Evolutionary conservation across 1,139 yeast genomes (phyloP), one percentile per base, ranked within the genome.

Genomic region (Sugiyamaella sp.): DNA sequence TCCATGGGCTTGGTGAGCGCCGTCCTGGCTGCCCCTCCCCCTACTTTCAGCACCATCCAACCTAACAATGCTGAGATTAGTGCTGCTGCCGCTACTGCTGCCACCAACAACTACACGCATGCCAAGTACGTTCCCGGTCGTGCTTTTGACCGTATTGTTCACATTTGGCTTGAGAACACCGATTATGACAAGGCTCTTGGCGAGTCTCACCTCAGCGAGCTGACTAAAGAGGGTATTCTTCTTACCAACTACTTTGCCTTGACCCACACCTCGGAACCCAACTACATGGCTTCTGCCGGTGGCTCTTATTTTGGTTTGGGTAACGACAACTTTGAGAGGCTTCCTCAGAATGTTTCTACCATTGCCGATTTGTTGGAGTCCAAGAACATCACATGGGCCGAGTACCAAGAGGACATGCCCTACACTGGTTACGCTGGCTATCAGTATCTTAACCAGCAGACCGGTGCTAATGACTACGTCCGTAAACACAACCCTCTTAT

Each of bases 241-340:
- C 68, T 78, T 60, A 70, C 70, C 64, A 78, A 78, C 71, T 77
- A 78, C 70, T 77, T 78, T 73, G 75, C 76, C 29, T 60, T 77
- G 35, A 75, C 80, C 44, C 80, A 77, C 61, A 80, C 81, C 48
- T 77, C 81, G 1, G 78, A 78, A 70, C 80, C 81, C 58, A 78
- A 78, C 68, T 78, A 78, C 65, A 63, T 77, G 58, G 77, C 77
- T 27, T 65, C 79, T 47, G 78, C 71, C 51, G 75, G 74, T 52
- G 82, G 82, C 57, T 80, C 75, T 63, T 75, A 77, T 66, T 77
- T 76, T 56, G 77, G 79, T 17, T 69, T 77, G 51, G 70, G 67
- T 52, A 70, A 70, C 53, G 82, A 78, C 63, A 68, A 71, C 55
- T 77, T 75, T 64, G 69, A 72, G 57, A 55, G 68, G 10, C 58